These are phyloP conservation scores for Botrytis tulipae DNA, from an alignment of 2,329 filamentous ascomycete genomes.

Conservation along the genomic window DNA sequence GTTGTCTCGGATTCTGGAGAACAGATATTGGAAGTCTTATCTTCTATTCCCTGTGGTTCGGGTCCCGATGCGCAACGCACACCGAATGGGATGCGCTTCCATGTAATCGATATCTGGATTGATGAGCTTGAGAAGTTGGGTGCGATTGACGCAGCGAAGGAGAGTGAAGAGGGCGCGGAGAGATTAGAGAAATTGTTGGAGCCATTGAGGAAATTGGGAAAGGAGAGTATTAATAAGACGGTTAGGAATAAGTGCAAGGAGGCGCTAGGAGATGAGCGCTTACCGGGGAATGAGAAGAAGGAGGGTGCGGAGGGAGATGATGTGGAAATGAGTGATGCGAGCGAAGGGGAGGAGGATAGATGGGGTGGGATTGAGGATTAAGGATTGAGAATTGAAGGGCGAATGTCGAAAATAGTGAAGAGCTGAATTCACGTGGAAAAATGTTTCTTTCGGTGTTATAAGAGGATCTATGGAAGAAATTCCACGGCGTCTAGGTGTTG, in stretches of 20 bases:
- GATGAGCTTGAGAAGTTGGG: constrained; percentile 80
- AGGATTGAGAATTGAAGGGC: constrained; percentile 28
- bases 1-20: background rate
- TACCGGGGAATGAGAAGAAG: constrained; percentile 58
- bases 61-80: constrained; percentile 44
- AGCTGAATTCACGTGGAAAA: background rate
- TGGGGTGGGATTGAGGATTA: constrained; percentile 39
- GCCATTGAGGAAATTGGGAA: constrained; percentile 46
- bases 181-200: constrained; percentile 43
- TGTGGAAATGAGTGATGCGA: constrained; percentile 33
- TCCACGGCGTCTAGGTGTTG: constrained; percentile 18
- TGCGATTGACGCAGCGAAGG: constrained; percentile 44
- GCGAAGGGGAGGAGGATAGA: constrained; percentile 24
- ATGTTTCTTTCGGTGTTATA: constrained; percentile 8
- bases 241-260: constrained; percentile 70
- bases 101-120: constrained; percentile 86
- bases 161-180: constrained; percentile 39
- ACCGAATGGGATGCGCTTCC: constrained; percentile 80
- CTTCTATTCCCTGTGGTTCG: constrained; percentile 41
- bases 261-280: constrained; percentile 68
- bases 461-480: constrained; percentile 8
- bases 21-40: constrained; percentile 49
- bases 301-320: background rate
- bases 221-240: constrained; percentile 63
- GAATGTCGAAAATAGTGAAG: constrained; percentile 21